phyloP scores from a whole-genome alignment of 768 basidiomycete genomes.

The Leccinum barrowsii region DNA sequence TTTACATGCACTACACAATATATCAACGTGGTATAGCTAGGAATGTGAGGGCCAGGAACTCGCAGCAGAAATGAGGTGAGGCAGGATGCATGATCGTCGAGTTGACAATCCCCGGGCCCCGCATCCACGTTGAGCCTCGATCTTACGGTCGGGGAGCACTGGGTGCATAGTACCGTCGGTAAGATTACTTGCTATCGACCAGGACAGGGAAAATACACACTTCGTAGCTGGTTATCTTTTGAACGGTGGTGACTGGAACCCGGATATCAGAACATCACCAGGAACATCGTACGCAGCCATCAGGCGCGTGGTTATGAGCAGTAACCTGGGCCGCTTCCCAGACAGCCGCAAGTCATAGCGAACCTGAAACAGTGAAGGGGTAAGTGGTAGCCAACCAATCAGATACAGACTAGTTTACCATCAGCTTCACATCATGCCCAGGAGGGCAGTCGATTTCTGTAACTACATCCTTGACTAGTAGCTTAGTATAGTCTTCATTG shows the following conservation, averaged over 20 bases:
- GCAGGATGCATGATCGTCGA: too few species aligned
- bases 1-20: too few species aligned
- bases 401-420: conserved; percentile 10
- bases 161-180: neutral
- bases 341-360: conserved; percentile 28
- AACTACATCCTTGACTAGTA: conserved; percentile 15
- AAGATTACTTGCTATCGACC: neutral
- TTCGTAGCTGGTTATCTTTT: conserved; percentile 14
- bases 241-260: conserved; percentile 2
- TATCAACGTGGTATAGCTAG: too few species aligned
- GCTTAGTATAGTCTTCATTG: conserved; percentile 20
- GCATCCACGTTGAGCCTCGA: conserved; percentile 1
- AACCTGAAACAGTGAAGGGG: conserved; percentile 9
- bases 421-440: conserved; percentile 25
- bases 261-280: conserved; percentile 10
- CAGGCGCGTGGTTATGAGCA: conserved; percentile 27
- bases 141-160: conserved; percentile 21
- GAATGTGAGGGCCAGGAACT: too few species aligned
- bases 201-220: conserved; percentile 6
- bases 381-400: neutral
- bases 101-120: neutral
- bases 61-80: too few species aligned
- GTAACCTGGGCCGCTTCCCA: conserved; percentile 21
- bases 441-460: conserved; percentile 29
- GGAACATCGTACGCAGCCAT: conserved; percentile 31